These are phyloP conservation scores for Zizania latifolia DNA, from an alignment of 176 grass and related monocot genomes.

Conservation along the genomic window DNA sequence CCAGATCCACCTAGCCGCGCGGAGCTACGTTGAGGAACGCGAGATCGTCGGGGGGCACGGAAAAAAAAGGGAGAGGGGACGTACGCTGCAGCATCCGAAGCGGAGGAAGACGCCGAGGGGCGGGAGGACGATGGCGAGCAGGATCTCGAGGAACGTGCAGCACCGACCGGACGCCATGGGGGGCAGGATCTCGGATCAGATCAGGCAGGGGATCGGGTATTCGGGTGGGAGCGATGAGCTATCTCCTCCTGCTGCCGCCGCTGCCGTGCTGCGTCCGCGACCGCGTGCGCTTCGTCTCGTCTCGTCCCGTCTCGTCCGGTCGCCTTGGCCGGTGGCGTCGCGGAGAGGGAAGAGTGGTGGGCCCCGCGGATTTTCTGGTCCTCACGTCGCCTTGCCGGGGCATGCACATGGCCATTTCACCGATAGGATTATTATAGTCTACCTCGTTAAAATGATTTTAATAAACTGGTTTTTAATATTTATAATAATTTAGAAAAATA, in stretches of 20 bases:
- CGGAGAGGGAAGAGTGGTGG: not conserved
- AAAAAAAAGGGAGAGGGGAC: not conserved
- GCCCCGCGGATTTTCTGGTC: not conserved
- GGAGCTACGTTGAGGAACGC: not conserved
- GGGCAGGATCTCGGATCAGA: not conserved
- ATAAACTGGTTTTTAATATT: no score
- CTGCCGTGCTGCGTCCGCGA: not conserved
- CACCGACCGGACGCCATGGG: constrained; percentile 49
- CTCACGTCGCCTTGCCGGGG: not conserved
- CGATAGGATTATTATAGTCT: no score
- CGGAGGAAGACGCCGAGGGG: constrained; percentile 87
- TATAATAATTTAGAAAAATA: no score
- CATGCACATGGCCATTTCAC: no score
- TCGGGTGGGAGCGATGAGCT: no score
- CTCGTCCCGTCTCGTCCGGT: no score
- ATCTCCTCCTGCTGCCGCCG: not conserved
- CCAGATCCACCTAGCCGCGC: not conserved
- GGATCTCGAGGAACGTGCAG: constrained; percentile 79
- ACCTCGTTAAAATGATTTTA: no score
- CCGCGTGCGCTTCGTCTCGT: not conserved
- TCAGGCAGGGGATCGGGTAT: not conserved
- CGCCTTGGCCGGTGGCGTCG: not conserved
- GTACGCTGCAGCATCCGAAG: constrained; percentile 81
- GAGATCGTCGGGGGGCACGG: not conserved
- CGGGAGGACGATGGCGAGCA: constrained; percentile 77